Base-by-base conservation (phyloP, 441 rosid species). In the Pelargonium myrrhifolium region DNA sequence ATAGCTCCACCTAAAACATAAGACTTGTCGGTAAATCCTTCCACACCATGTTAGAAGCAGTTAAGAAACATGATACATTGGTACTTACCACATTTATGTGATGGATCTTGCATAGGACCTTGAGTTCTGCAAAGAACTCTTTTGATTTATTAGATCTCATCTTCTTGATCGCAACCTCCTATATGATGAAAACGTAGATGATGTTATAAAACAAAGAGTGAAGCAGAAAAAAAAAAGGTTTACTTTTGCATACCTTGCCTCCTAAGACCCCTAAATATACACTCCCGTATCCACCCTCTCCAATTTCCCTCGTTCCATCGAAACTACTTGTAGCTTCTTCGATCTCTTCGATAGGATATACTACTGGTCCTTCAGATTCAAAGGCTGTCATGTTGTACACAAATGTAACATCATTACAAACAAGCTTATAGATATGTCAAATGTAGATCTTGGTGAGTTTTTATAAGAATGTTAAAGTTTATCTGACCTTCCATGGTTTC, bases 21-120 rank as follows among this genome's bases (percentile, higher is more conserved):
- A 58, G 40, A 11, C 7, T 40, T 7, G 17, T 73, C 47, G 10
- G 37, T 24, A 22, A 49, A 24, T 21, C 15, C 11, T 6, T 49
- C 55, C 0, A 15, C 40, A 12, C 43, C 61, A 18, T 56, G 18
- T 40, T 6, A 26, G 31, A 9, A 64, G 68, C 31, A 2, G 11
- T 37, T 62, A 2, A 10, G 39, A 51, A n/a, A 37, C 49, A 53
- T 59, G 24, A 67, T 20, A 64, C 89, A 71, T 65, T n/a, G n/a
- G n/a, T n/a, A n/a, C n/a, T n/a, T n/a, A 86, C 93, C 82, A 84
- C 89, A 67, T 86, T 86, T 37, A 83, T 86, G 72, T 86, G 88
- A 78, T 86, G 89, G 72, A 88, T 72, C 77, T 80, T 88, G 76
- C 87, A 81, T 63, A 84, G 65, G 74, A 84, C 87, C 78, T 84